Conservation (phyloP, 805 yeast species). For the Ogataea nakhonphanomensis region DNA sequence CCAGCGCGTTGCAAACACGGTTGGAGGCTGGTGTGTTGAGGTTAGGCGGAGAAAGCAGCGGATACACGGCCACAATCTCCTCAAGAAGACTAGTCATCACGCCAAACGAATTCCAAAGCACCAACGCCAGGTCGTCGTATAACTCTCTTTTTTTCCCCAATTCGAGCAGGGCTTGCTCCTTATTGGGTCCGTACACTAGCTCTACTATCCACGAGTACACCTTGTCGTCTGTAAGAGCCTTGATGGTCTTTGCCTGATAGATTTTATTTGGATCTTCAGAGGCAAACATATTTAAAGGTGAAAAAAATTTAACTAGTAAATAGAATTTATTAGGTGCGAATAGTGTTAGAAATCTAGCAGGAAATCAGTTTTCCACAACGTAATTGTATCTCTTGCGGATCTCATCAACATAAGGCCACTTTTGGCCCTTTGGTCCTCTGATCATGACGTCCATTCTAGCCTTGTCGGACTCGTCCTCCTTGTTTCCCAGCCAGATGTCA, state of each 20-base stretch:
- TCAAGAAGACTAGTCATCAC: slow-evolving; percentile 89
- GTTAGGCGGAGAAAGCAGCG: slow-evolving; percentile 81
- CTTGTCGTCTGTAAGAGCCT: slow-evolving; percentile 69
- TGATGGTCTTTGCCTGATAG: slow-evolving; percentile 11
- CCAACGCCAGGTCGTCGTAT: slow-evolving; percentile 88
- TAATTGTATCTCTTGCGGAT: slow-evolving; percentile 26
- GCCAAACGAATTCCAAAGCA: slow-evolving; percentile 94
- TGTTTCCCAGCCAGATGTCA: slow-evolving; percentile 43
- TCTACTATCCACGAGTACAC: slow-evolving; percentile 90
- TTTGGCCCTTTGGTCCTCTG: slow-evolving; percentile 33
- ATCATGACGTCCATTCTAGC: slow-evolving; percentile 40
- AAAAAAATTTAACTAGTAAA: no score
- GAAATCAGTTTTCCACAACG: slow-evolving; percentile 23
- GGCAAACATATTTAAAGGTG: slow-evolving; percentile 7
- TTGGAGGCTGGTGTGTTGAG: slow-evolving; percentile 84
- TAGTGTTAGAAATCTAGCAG: slow-evolving; percentile 7
- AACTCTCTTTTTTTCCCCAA: slow-evolving; percentile 92
- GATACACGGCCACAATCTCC: slow-evolving; percentile 88
- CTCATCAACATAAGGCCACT: slow-evolving; percentile 28
- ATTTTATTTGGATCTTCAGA: slow-evolving; percentile 4
- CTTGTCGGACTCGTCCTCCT: slow-evolving; percentile 26
- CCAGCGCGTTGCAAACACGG: slow-evolving; percentile 93
- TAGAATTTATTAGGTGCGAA: slow-evolving; percentile 1
- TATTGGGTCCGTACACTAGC: slow-evolving; percentile 81
- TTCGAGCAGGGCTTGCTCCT: slow-evolving; percentile 90